Evolutionary conservation across 768 basidiomycete genomes (phyloP).

Genomic region (Collybia nuda): DNA sequence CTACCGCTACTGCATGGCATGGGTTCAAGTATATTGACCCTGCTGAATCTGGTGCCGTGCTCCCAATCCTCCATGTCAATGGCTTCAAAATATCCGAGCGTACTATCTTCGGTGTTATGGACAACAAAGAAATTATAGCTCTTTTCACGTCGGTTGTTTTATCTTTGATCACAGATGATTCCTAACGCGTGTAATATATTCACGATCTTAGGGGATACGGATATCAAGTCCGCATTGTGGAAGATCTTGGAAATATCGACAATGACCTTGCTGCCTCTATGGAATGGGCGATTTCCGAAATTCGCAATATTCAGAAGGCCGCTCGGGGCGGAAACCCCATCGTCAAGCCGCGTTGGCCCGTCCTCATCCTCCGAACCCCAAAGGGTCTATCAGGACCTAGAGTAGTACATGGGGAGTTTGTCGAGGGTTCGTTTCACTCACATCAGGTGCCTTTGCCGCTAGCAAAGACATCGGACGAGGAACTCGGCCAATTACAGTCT

Average conservation of each 20-base stretch:
- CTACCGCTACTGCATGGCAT: conserved; percentile 82
- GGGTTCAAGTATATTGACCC: conserved; percentile 91
- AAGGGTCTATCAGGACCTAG: conserved; percentile 81
- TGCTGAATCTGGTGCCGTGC: conserved; percentile 82
- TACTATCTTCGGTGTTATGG: conserved; percentile 90
- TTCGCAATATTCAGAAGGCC: conserved; percentile 74
- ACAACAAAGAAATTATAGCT: conserved; percentile 75
- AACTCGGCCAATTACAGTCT: conserved; percentile 59
- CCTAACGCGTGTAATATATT: conserved; percentile 3
- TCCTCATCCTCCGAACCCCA: conserved; percentile 82
- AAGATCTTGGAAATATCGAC: conserved; percentile 65
- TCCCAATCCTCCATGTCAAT: conserved; percentile 89
- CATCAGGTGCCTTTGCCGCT: conserved; percentile 88
- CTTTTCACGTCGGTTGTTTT: conserved; percentile 61
- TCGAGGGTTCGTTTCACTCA: conserved; percentile 81
- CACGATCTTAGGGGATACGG: conserved; percentile 62
- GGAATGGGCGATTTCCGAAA: conserved; percentile 77
- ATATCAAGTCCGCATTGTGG: conserved; percentile 86
- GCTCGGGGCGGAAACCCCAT: conserved; percentile 77
- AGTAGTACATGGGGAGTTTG: conserved; percentile 60
- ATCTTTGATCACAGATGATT: background rate
- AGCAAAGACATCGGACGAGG: conserved; percentile 61
- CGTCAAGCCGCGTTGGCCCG: conserved; percentile 89
- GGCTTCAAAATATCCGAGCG: conserved; percentile 91
- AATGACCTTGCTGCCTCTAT: conserved; percentile 78